Evolutionary conservation across 768 basidiomycete genomes (phyloP).

Genomic region (Leccinum subgranulosum): DNA sequence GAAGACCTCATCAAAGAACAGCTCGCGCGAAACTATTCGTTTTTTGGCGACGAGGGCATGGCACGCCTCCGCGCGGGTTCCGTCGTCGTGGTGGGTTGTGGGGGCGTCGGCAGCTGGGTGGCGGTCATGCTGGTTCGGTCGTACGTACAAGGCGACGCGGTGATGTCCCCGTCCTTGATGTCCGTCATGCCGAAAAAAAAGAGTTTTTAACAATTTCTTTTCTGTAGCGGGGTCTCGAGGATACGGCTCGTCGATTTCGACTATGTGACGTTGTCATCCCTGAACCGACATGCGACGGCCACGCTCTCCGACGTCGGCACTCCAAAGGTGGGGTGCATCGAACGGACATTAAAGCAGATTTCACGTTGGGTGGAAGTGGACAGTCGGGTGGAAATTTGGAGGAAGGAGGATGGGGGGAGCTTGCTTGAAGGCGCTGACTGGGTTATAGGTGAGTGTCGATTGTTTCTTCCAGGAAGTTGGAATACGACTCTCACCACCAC

Average conservation of each 20-base stretch:
- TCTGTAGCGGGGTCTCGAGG: conserved; percentile 62
- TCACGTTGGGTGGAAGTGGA: conserved; percentile 90
- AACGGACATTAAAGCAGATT: conserved; percentile 63
- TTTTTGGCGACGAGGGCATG: conserved; percentile 92
- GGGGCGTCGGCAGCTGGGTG: conserved; percentile 96
- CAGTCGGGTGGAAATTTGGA: conserved; percentile 79
- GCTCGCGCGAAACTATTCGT: conserved; percentile 90
- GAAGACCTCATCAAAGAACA: conserved; percentile 87
- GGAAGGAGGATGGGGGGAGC: conserved; percentile 69
- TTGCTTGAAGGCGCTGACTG: conserved; percentile 86
- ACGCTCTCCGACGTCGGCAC: conserved; percentile 87
- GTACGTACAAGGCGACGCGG: conserved; percentile 43
- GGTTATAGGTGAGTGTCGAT: conserved; percentile 72
- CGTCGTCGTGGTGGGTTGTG: conserved; percentile 91
- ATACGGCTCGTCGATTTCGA: conserved; percentile 92
- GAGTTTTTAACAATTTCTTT: background rate
- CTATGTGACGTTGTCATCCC: conserved; percentile 90
- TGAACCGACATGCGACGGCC: conserved; percentile 94
- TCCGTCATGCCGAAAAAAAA: background rate
- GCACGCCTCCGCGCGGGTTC: conserved; percentile 63
- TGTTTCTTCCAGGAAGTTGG: background rate
- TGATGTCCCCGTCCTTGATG: background rate
- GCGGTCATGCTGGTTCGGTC: conserved; percentile 91
- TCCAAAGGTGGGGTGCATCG: conserved; percentile 82
- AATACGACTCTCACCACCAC: conserved; percentile 1